Percentiles rank a stretch among this genome's conserved stretches.
Conservation (phyloP, 2,329 filamentous ascomycete genomes). For the Fusarium vanettenii region DNA sequence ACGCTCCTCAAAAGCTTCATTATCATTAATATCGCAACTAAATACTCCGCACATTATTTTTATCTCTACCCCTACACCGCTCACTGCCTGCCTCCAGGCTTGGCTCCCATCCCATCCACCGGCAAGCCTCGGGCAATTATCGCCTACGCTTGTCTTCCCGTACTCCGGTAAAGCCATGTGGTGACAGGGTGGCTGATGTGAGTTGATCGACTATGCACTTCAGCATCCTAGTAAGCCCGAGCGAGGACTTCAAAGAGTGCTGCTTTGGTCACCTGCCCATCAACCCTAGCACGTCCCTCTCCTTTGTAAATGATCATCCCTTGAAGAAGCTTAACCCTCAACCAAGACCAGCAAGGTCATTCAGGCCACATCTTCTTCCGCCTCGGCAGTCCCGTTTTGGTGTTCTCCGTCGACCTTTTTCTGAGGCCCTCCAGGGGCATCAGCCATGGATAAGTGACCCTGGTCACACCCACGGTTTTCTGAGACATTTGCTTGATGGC, state of each 20-base stretch:
- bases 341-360: neutral
- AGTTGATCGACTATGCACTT: constrained; percentile 11
- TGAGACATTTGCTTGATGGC: constrained; percentile 4
- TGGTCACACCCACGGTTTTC: constrained; percentile 1
- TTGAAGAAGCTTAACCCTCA: neutral
- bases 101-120: neutral
- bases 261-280: neutral
- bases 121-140: constrained; percentile 7
- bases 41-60: neutral
- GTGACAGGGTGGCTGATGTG: constrained; percentile 23
- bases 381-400: neutral
- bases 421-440: neutral
- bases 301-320: constrained; percentile 2
- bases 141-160: constrained; percentile 7
- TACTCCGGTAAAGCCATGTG: neutral
- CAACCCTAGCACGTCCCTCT: neutral
- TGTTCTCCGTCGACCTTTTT: neutral
- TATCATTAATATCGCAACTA: constrained; percentile 10
- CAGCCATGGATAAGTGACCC: neutral
- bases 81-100: constrained; percentile 7
- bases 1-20: neutral
- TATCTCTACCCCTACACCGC: neutral
- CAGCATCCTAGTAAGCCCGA: constrained; percentile 14
- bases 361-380: neutral
- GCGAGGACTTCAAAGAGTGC: neutral